phyloP scores from a whole-genome alignment of 176 grass and related monocot species.

The barley (Hordeum vulgare) region MorexV3_pseudomolecules_assembly NC_058521.1:521891420-521891919 shows the following conservation, averaged over 20 bases:
- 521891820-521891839: not conserved
- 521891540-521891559: slow-evolving; percentile 44
- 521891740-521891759: too few species aligned
- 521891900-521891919: too few species aligned
- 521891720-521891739: not conserved
- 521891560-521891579: slow-evolving; percentile 60
- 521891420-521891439: too few species aligned
- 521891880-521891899: too few species aligned
- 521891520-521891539: slow-evolving; percentile 62
- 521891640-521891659: slow-evolving; percentile 44
- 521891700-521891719: slow-evolving; percentile 37
- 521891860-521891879: too few species aligned
- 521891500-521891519: slow-evolving; percentile 75
- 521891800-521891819: not conserved
- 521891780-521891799: not conserved
- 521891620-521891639: slow-evolving; percentile 38
- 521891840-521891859: too few species aligned
- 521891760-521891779: not conserved
- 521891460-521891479: too few species aligned
- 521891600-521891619: slow-evolving; percentile 26
- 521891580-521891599: slow-evolving; percentile 60
- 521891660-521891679: slow-evolving; percentile 47
- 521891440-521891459: too few species aligned
- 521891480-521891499: too few species aligned
- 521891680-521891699: slow-evolving; percentile 48